These are phyloP conservation scores for Sequoia sempervirens DNA, from an alignment of 75 land plant species.

Conservation along the genomic window DNA sequence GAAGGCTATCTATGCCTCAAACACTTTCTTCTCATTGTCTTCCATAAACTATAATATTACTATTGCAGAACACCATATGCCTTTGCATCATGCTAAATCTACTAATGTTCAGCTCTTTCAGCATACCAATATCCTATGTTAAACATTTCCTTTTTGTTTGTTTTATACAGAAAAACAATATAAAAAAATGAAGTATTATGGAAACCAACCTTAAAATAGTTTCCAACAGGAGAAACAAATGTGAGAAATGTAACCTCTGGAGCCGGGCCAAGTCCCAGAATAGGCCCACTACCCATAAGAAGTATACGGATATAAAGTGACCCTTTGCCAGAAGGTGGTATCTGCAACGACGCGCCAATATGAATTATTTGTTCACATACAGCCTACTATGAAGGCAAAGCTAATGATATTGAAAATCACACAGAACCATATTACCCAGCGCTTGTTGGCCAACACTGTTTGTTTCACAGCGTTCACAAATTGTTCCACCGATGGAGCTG, in stretches of 20 bases:
- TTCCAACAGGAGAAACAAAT: constrained; percentile 34
- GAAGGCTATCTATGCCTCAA: too few species aligned
- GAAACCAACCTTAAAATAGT: constrained; percentile 30
- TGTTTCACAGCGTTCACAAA: constrained; percentile 47
- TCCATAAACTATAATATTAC: background rate
- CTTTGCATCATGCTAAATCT: background rate
- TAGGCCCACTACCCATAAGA: constrained; percentile 28
- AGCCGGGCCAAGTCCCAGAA: constrained; percentile 32
- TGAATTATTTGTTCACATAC: background rate
- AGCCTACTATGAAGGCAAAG: background rate
- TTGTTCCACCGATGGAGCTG: constrained; percentile 31
- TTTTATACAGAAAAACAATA: background rate
- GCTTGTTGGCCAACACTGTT: constrained; percentile 39
- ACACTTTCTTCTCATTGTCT: too few species aligned
- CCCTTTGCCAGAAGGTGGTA: constrained; percentile 37
- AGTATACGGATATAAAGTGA: constrained; percentile 32
- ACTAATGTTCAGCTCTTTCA: background rate
- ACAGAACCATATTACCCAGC: constrained; percentile 25
- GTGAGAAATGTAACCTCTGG: constrained; percentile 28
- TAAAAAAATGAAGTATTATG: background rate
- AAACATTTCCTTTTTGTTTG: background rate
- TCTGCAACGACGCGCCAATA: constrained; percentile 10
- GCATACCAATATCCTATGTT: background rate
- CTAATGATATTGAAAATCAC: constrained; percentile 1
- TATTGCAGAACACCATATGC: background rate